Evolutionary conservation across 108 stramenopile species (phyloP), one percentile per base, ranked within the genome.

Genomic region (Mediolabrus comicus): DNA sequence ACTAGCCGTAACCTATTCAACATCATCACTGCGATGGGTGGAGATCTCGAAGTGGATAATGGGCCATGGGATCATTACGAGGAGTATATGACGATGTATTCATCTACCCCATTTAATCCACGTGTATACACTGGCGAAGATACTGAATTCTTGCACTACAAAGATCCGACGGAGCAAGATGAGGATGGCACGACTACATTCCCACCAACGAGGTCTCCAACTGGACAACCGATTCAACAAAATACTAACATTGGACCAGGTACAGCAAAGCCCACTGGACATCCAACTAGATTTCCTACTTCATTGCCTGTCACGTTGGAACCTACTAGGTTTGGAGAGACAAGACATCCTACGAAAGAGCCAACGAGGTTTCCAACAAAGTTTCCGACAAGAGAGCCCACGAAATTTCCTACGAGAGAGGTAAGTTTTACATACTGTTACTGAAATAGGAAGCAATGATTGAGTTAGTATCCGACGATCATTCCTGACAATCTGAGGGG

Each of bases 61-160:
- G 68, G 53, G 9, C 59, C 69, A 19, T 70, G 60, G 74, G 34
- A 26, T 0, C 60, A 62, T 9, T 5, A 19, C 16, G 31, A 14
- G 14, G 19, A 62, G 49, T 41, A 19, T 27, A 33, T 41, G 59
- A 12, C 49, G 60, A 30, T 74, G 36, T 74, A 59, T 61, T 59
- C 72, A 0, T 70, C 69, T 52, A 66, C 62, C 14, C 76, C 76
- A 32, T 41, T 64, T 24, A 49, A 65, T 25, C 76, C 76, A 14
- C 69, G 76, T 0, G 43, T 66, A 24, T 77, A 65, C 32, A 8
- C 26, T 2, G 63, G 52, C 10, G 39, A 36, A 0, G 76, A 70
- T 38, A 79, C 78, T 8, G 71, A 62, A 46, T 79, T 49, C 46
- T 16, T 79, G 30, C 78, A 79, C 38, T 68, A 63, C 53, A 79